Conservation (phyloP, 2,329 filamentous ascomycete species). For the Trichoderma cornu-damae region DNA sequence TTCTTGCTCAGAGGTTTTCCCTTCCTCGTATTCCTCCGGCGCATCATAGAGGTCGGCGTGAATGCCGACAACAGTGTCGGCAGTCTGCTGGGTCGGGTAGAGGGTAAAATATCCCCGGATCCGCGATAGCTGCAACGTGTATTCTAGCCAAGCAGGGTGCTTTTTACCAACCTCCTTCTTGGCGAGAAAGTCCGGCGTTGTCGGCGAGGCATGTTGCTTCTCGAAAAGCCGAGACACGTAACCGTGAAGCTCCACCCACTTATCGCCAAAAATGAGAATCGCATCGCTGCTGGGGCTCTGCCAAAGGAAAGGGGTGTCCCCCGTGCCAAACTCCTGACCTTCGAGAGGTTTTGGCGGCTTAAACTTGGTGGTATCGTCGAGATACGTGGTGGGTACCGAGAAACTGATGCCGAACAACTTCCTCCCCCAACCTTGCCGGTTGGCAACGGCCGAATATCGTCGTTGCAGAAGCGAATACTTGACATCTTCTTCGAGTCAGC, state of each 20-base stretch:
- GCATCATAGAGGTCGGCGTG: constrained; percentile 69
- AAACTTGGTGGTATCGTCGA: constrained; percentile 58
- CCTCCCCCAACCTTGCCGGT: constrained; percentile 42
- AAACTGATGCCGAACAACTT: constrained; percentile 75
- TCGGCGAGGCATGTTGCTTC: constrained; percentile 33
- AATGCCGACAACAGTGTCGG: constrained; percentile 58
- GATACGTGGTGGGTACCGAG: constrained; percentile 59
- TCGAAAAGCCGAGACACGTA: constrained; percentile 65
- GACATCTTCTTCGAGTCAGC: constrained; percentile 46
- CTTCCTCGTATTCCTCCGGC: constrained; percentile 61
- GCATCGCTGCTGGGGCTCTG: constrained; percentile 80
- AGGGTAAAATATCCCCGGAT: constrained; percentile 72
- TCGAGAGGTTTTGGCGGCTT: constrained; percentile 34
- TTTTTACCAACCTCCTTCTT: constrained; percentile 60
- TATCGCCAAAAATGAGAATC: constrained; percentile 74
- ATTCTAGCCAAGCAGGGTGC: constrained; percentile 73
- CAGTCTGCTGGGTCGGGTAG: constrained; percentile 62
- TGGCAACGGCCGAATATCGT: constrained; percentile 56
- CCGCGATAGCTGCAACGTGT: constrained; percentile 69
- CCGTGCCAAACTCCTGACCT: constrained; percentile 24
- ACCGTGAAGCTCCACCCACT: constrained; percentile 79
- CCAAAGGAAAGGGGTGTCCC: constrained; percentile 66
- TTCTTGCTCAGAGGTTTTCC: constrained; percentile 23
- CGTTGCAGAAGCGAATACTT: constrained; percentile 75
- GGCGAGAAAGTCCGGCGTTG: constrained; percentile 38